phyloP scores from a whole-genome alignment of 2,329 filamentous ascomycete genomes.

The Exophiala viscosa region DNA sequence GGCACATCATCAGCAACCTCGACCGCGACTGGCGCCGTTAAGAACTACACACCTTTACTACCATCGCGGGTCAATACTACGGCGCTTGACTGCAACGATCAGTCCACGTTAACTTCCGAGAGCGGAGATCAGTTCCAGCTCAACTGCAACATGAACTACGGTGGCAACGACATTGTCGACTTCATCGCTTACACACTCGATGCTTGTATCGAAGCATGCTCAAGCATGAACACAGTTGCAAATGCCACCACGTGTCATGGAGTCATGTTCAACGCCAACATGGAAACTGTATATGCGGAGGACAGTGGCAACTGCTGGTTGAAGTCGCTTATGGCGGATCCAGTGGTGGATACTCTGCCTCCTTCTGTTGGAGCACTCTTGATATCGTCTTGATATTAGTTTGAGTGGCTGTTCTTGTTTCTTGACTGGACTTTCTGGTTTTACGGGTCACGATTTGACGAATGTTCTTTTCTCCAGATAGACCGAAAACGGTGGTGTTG shows the following conservation, averaged over 20 bases:
- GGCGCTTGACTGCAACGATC: background rate
- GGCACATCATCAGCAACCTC: background rate
- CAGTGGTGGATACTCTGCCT: background rate
- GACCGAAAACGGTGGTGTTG: too few relatives aligned
- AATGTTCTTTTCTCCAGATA: too few relatives aligned
- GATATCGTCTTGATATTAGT: background rate
- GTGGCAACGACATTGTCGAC: constrained; percentile 2
- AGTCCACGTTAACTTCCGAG: background rate
- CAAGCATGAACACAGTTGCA: constrained; percentile 1
- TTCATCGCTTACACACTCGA: constrained; percentile 8
- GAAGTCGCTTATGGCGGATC: constrained; percentile 2
- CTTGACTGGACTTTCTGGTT: too few relatives aligned
- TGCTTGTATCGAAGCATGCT: constrained; percentile 6
- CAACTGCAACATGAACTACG: constrained; percentile 6
- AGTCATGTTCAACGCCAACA: constrained; percentile 3
- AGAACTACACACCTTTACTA: constrained; percentile 1
- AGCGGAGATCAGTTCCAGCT: background rate
- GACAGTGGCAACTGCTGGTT: constrained; percentile 6
- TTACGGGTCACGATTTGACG: too few relatives aligned
- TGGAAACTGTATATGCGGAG: background rate
- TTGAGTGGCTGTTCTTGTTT: too few relatives aligned
- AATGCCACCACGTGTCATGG: constrained; percentile 2
- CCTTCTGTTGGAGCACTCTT: constrained; percentile 5
- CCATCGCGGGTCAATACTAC: constrained; percentile 7
- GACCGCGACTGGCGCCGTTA: background rate